phyloP scores from a whole-genome alignment of 495 filamentous ascomycete species.

The Xylaria telfairii region DNA sequence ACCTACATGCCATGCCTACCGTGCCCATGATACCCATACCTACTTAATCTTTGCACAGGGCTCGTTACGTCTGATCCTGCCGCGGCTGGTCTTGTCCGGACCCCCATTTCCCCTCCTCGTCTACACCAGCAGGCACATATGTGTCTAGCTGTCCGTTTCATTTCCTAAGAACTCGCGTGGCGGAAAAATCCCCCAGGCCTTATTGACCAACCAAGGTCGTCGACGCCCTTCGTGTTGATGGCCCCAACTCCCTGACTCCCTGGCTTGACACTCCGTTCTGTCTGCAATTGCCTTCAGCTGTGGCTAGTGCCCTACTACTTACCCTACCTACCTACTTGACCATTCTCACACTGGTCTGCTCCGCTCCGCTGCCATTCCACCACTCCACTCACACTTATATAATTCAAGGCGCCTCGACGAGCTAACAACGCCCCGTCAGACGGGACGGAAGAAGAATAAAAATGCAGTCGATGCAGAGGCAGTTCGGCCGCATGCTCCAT shows the following conservation, averaged over 20 bases:
- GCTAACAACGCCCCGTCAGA: neutral
- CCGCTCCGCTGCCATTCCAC: neutral
- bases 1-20: too few relatives aligned
- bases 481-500: conserved; percentile 74
- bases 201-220: neutral
- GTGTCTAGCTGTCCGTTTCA: conserved; percentile 3
- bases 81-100: neutral
- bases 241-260: neutral
- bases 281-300: neutral
- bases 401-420: neutral
- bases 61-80: conserved; percentile 12
- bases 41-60: neutral
- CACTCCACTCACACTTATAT: neutral
- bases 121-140: neutral
- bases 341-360: too few relatives aligned
- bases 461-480: conserved; percentile 83
- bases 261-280: neutral
- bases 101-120: neutral
- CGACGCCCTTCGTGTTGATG: neutral
- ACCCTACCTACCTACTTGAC: neutral
- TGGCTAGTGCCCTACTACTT: neutral
- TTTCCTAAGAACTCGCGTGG: conserved; percentile 2
- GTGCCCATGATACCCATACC: too few relatives aligned
- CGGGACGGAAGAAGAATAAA: conserved; percentile 33
- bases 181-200: neutral